Base-by-base conservation (phyloP, 768 basidiomycete species). In the Suillus brevipes region DNA sequence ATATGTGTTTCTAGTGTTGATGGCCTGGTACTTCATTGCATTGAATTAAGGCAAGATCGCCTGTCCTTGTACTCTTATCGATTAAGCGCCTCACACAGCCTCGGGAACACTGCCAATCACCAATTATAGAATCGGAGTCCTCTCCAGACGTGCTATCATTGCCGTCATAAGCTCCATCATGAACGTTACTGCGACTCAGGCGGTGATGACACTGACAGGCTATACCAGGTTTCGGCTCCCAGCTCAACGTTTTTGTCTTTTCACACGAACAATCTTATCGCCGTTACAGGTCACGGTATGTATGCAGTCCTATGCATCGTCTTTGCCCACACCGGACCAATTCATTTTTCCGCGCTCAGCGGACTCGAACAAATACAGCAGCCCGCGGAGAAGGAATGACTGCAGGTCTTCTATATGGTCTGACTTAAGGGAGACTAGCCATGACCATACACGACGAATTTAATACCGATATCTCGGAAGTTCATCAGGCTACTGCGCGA, bases 121-220 rank as follows among this genome's bases (percentile, higher is more conserved):
- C 58, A 59, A 59, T 59, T 59, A 59, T 59, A 59, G 58, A 28
- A 40, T 28, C 58, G 31, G 31, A 31, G 31, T 59, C 25, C 58
- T 59, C 40, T 42, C 12, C 38, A 59, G 40, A 42, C 40, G 18
- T 55, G 53, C 45, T 12, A 47, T 47, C n/a, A 47, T 6, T 55
- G 53, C 58, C 40, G 58, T 59, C 58, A 59, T 42, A 5, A 42
- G 25, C 38, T 42, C 58, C 58, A 59, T 59, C 25, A 40, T 59
- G 38, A 59, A 59, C 58, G 25, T 42, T 59, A 55, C 53, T 55
- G 18, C 40, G 38, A 59, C 38, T 18, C 40, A 28, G 58, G 58
- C 58, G 57, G 25, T 42, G 58, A 59, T 43, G 25, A 57, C n/a
- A 57, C 36, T 38, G 36, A 57, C 36, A 57, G 58, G 58, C 58